Percentiles rank a stretch among this genome's conserved stretches.
phyloP scores from a whole-genome alignment of 345 rosid genomes.

The Eucalyptus sp. region DNA sequence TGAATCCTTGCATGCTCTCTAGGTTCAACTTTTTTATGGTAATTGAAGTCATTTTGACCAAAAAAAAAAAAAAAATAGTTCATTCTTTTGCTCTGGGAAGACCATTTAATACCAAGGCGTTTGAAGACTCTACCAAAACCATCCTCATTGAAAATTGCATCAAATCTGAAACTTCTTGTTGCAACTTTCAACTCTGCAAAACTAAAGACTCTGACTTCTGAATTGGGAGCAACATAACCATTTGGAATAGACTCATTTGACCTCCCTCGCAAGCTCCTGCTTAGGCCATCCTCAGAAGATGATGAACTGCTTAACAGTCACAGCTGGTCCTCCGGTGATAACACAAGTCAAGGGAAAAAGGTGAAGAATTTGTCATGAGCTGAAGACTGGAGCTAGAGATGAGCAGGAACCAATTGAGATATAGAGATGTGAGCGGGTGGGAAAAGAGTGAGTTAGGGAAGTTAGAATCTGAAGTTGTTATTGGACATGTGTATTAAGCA shows the following conservation, averaged over 20 bases:
- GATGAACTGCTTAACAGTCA: background rate
- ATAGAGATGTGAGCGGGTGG: background rate
- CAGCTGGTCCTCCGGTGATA: background rate
- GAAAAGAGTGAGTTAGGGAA: background rate
- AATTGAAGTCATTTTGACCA: background rate
- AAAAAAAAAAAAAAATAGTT: too few relatives aligned
- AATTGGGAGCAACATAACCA: background rate
- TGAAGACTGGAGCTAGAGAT: background rate
- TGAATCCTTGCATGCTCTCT: background rate
- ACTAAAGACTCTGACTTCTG: background rate
- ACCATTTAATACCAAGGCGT: background rate
- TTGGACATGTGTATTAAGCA: background rate
- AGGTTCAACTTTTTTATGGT: background rate
- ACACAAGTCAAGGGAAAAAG: too few relatives aligned
- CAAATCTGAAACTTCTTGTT: background rate
- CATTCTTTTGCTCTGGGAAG: background rate
- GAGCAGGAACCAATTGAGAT: background rate
- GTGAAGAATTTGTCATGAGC: background rate
- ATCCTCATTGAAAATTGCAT: background rate
- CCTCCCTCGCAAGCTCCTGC: background rate
- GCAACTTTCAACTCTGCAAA: background rate
- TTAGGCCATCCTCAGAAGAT: background rate
- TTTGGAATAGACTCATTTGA: background rate
- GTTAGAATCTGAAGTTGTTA: background rate
- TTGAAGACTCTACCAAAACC: slow-evolving; percentile 3